Evolutionary conservation across 1,284 basidiomycete species (phyloP), one percentile per base, ranked within the genome.

Genomic region (Neolentinus lepideus): DNA sequence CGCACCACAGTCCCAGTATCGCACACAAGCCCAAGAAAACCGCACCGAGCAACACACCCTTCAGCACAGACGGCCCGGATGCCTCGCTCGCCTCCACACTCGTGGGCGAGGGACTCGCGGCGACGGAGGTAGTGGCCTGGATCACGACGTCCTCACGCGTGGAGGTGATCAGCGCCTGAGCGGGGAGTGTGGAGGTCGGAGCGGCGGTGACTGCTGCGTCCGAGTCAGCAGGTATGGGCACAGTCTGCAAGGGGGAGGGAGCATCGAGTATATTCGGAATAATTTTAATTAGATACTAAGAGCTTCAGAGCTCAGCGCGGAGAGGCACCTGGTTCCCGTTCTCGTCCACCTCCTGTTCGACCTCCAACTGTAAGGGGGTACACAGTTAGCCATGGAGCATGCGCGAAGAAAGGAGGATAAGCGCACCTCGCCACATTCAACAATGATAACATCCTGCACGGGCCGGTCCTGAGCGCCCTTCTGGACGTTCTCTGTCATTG

Each of bases 281-380:
- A 26, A 47, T 50, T 50, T 50, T 50, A 22, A 26, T 50, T 50
- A 50, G 24, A 10, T 26, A 50, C 47, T 68, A 69, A 71, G 63
- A 54, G 57, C 53, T 84, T 83, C 27, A 96, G 67, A 96, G 92
- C 84, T 97, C 94, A 82, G 82, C 85, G 66, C 84, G 92, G 67
- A 91, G 73, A 76, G 92, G 93, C 84, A 94, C 90, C 90, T 94
- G 77, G 62, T 90, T 87, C 67, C 85, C 90, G 55, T 85, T 76
- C 58, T 75, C 77, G 63, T 90, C 88, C 38, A 72, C 69, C 57
- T 74, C 77, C 29, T 71, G 55, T 55, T 90, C 86, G 43, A 92
- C 69, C 38, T 75, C 73, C 53, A 94, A 74, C 88, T 92, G 62
- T 19, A 21, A 36, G 29, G 14, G 26, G 12, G 33, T 33, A 46